Evolutionary conservation across 164 flowering plant species (phyloP).

Genomic region (Vitis cinerea): DNA sequence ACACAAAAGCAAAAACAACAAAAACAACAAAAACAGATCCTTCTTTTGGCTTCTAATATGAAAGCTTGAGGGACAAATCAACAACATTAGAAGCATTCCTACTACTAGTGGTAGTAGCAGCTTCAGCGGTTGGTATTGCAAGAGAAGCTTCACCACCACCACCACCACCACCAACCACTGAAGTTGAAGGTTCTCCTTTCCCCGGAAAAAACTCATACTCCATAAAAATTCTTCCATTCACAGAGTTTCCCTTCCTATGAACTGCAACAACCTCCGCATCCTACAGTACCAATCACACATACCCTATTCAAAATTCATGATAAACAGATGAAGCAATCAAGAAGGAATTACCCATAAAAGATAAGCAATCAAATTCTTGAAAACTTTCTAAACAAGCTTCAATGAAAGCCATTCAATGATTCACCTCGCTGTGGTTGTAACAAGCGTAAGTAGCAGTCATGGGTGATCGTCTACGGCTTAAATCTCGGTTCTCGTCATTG

Average conservation of each 20-base stretch:
- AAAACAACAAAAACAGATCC: neutral
- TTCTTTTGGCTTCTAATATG: constrained; percentile 6
- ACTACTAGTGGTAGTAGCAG: neutral
- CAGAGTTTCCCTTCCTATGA: constrained; percentile 20
- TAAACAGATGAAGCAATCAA: neutral
- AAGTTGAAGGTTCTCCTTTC: constrained; percentile 15
- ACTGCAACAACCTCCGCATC: constrained; percentile 25
- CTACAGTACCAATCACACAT: constrained; percentile 15
- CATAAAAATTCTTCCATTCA: constrained; percentile 19
- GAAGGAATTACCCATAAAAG: neutral
- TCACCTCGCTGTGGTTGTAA: too few species aligned
- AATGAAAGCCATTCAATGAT: too few species aligned
- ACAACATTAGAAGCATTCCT: constrained; percentile 15
- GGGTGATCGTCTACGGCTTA: too few species aligned
- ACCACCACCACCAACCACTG: neutral
- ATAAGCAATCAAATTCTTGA: neutral
- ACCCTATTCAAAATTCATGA: neutral
- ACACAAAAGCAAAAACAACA: neutral
- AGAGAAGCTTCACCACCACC: constrained; percentile 6
- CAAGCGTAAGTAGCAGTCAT: too few species aligned
- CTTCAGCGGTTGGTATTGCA: neutral
- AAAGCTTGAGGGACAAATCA: constrained; percentile 57
- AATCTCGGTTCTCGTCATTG: neutral
- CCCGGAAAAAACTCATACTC: constrained; percentile 54
- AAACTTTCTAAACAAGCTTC: neutral